These are phyloP conservation scores for Garcileccinum viscosum DNA, from an alignment of 1,284 basidiomycete genomes.

Conservation along the genomic window DNA sequence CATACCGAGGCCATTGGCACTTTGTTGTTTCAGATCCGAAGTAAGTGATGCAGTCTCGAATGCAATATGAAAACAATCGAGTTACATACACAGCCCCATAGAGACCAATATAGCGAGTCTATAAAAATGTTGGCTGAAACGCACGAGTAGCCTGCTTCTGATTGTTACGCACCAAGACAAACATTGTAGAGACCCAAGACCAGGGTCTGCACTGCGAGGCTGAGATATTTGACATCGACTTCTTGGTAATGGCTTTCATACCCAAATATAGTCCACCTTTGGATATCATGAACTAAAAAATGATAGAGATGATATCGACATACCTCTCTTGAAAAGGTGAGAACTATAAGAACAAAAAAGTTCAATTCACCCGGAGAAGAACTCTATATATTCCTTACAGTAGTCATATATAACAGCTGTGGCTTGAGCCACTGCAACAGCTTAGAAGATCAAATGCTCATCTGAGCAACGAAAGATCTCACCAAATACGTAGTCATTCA, in stretches of 20 bases:
- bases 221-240: neutral
- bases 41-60: neutral
- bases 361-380: neutral
- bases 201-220: neutral
- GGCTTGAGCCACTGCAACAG: neutral
- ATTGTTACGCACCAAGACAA: neutral
- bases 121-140: neutral
- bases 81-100: neutral
- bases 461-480: neutral
- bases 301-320: neutral
- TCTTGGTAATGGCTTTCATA: neutral
- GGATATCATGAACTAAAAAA: neutral
- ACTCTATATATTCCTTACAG: neutral
- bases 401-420: neutral
- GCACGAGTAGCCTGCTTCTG: no score
- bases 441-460: neutral
- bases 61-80: neutral
- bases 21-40: neutral
- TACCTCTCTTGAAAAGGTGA: neutral
- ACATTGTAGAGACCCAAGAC: neutral
- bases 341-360: neutral
- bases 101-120: neutral
- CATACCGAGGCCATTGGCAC: neutral
- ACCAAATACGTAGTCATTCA: neutral
- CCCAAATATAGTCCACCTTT: slow-evolving; percentile 1